These are phyloP conservation scores for Arthroderma sp. DNA, from an alignment of 2,329 filamentous ascomycete genomes.

Conservation along the genomic window DNA sequence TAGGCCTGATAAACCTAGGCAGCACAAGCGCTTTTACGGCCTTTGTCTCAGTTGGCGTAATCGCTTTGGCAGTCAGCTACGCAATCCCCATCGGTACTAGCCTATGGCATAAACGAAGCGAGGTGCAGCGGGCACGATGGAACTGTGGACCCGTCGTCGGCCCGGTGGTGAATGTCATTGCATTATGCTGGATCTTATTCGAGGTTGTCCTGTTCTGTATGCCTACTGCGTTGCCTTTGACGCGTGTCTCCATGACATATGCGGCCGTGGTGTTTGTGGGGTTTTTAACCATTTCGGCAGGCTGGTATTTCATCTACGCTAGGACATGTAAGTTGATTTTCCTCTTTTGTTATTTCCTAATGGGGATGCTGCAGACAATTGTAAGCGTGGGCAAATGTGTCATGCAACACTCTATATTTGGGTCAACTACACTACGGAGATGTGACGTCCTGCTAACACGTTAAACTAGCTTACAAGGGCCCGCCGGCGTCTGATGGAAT, in stretches of 20 bases:
- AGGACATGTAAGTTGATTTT: conserved; percentile 6
- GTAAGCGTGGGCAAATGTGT: no score
- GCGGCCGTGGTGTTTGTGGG: conserved; percentile 44
- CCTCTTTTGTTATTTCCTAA: not conserved
- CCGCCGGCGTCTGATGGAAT: conserved; percentile 8
- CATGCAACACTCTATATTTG: no score
- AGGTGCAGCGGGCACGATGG: conserved; percentile 38
- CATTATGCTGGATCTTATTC: conserved; percentile 40
- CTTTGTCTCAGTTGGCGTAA: conserved; percentile 43
- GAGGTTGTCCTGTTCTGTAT: conserved; percentile 42
- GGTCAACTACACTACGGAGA: no score
- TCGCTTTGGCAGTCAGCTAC: conserved; percentile 43
- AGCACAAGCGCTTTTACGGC: conserved; percentile 36
- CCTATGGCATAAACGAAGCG: conserved; percentile 28
- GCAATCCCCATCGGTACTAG: conserved; percentile 38
- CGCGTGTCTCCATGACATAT: conserved; percentile 43
- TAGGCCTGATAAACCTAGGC: conserved; percentile 38
- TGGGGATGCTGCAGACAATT: no score
- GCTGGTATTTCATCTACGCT: conserved; percentile 36
- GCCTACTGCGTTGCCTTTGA: conserved; percentile 42
- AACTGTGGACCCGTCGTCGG: conserved; percentile 34
- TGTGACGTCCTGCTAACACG: not conserved
- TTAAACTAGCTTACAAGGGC: conserved; percentile 6
- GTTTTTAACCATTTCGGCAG: conserved; percentile 38
- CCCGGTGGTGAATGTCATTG: conserved; percentile 18